Evolutionary conservation across 495 filamentous ascomycete genomes (phyloP).

Genomic region (Penicillium manginii): DNA sequence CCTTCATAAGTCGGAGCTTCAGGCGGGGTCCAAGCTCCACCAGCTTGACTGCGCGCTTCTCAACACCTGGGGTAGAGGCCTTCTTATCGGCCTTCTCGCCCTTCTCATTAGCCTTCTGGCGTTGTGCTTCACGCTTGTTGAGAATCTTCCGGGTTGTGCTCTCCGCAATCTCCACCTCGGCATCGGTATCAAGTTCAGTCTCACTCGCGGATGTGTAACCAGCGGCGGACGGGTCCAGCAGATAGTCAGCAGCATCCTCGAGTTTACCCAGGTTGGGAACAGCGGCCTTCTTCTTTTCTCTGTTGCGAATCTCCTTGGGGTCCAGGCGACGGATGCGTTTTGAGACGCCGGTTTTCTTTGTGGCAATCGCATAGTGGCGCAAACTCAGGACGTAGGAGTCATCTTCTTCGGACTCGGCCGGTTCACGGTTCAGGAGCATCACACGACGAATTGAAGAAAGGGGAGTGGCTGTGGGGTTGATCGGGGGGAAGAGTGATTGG

Average conservation of each 20-base stretch:
- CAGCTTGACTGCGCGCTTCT: constrained; percentile 88
- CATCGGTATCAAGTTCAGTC: constrained; percentile 90
- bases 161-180: constrained; percentile 89
- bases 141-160: constrained; percentile 70
- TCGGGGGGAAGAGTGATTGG: constrained; percentile 94
- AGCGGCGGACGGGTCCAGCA: constrained; percentile 80
- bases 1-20: constrained; percentile 87
- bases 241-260: constrained; percentile 93
- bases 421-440: constrained; percentile 84
- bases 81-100: constrained; percentile 34
- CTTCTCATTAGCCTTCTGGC: constrained; percentile 48
- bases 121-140: constrained; percentile 63
- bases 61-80: constrained; percentile 49
- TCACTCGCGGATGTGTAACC: constrained; percentile 93
- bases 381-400: constrained; percentile 85
- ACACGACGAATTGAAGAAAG: constrained; percentile 87
- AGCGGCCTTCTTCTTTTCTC: constrained; percentile 64
- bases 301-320: constrained; percentile 74
- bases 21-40: constrained; percentile 91
- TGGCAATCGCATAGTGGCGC: constrained; percentile 93
- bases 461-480: constrained; percentile 88
- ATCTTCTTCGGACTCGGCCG: constrained; percentile 52
- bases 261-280: constrained; percentile 89
- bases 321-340: constrained; percentile 81
- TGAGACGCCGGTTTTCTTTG: constrained; percentile 81